phyloP scores from a whole-genome alignment of 1,139 yeast genomes.

The Candida sanyaensis region DNA sequence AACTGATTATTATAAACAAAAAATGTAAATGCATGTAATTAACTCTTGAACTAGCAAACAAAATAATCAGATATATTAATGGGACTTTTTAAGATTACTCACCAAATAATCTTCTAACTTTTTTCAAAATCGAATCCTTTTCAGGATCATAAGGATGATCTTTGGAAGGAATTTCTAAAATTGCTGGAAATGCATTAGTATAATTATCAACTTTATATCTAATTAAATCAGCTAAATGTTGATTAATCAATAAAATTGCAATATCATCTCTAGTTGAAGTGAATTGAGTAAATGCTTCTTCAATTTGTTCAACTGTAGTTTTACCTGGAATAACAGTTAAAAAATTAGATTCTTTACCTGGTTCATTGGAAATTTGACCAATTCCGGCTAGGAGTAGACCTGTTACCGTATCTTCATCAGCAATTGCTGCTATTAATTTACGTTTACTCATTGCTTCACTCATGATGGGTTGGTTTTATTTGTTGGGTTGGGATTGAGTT shows the following conservation, averaged over 20 bases:
- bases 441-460: slow-evolving; percentile 60
- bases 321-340: slow-evolving; percentile 77
- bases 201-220: slow-evolving; percentile 80
- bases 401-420: slow-evolving; percentile 96
- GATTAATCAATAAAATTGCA: slow-evolving; percentile 90
- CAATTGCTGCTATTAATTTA: slow-evolving; percentile 84
- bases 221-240: slow-evolving; percentile 90
- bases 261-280: slow-evolving; percentile 82
- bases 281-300: slow-evolving; percentile 71
- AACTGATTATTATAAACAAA: neutral
- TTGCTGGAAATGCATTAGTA: slow-evolving; percentile 93
- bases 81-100: slow-evolving; percentile 46
- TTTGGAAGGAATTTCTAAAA: slow-evolving; percentile 94
- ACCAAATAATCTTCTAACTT: slow-evolving; percentile 93
- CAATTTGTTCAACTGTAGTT: slow-evolving; percentile 76
- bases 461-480: slow-evolving; percentile 8
- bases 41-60: too few relatives aligned
- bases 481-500: slow-evolving; percentile 10
- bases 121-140: slow-evolving; percentile 91
- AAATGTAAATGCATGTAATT: neutral
- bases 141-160: slow-evolving; percentile 99
- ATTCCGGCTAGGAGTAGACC: slow-evolving; percentile 95
- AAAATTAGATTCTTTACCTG: slow-evolving; percentile 77
- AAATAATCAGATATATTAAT: too few relatives aligned
- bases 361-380: slow-evolving; percentile 75